Conservation (phyloP, 208 protist species). For the Tritrichomonas musculus region DNA sequence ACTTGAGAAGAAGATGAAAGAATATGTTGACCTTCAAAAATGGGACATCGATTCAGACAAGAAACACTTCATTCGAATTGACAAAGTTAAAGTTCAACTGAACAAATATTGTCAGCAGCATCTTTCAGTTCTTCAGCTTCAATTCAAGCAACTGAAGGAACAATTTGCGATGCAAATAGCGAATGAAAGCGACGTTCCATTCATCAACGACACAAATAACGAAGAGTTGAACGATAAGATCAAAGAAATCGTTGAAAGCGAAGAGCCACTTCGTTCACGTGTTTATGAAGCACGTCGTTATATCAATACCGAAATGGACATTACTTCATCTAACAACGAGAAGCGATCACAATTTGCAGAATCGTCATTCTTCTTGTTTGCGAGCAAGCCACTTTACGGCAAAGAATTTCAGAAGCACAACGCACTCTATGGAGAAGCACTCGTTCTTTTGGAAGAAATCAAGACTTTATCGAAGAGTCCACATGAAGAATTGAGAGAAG, state of each 20-base stretch:
- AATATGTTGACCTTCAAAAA: neutral
- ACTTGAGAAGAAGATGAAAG: constrained; percentile 28
- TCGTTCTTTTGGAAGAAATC: neutral
- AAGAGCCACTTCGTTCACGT: neutral
- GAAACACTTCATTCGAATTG: neutral
- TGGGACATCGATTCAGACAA: constrained; percentile 28
- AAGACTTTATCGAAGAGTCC: neutral
- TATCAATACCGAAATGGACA: neutral
- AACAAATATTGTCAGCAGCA: constrained; percentile 32
- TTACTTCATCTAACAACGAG: neutral
- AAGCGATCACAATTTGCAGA: neutral
- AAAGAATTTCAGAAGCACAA: neutral
- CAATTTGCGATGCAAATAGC: neutral
- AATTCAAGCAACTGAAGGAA: neutral
- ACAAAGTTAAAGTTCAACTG: neutral
- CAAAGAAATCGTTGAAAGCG: neutral
- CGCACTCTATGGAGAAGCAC: neutral
- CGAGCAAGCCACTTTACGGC: neutral
- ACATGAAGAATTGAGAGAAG: neutral
- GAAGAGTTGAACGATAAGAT: neutral
- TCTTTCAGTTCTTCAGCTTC: neutral
- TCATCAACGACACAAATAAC: neutral
- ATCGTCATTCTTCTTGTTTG: neutral
- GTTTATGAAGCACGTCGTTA: neutral
- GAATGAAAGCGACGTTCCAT: neutral